Conservation (phyloP, 2,329 filamentous ascomycete species). For the Eutypa lata region DNA sequence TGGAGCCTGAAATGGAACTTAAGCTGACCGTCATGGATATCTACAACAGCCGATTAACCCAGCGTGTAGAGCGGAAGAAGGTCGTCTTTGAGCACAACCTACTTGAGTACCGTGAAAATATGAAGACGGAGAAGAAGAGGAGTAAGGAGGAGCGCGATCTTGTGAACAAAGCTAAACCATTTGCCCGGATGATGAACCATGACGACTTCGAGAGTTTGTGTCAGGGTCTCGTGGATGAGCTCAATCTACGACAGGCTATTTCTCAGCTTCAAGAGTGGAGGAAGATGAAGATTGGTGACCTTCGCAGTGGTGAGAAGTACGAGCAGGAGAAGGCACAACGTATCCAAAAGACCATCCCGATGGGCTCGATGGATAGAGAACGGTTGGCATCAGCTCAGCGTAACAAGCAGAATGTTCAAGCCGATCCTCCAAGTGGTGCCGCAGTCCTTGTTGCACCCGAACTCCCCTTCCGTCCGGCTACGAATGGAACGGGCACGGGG, state of each 20-base stretch:
- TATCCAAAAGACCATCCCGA: slow-evolving; percentile 65
- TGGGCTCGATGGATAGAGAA: slow-evolving; percentile 82
- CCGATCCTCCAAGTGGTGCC: slow-evolving; percentile 71
- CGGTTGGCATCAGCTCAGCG: slow-evolving; percentile 69
- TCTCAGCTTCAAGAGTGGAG: slow-evolving; percentile 92
- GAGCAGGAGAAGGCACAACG: slow-evolving; percentile 82
- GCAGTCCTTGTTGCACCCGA: slow-evolving; percentile 77
- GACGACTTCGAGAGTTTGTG: slow-evolving; percentile 85
- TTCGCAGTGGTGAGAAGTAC: slow-evolving; percentile 86
- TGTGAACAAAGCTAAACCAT: slow-evolving; percentile 90
- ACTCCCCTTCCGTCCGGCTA: slow-evolving; percentile 58
- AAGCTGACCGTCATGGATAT: slow-evolving; percentile 99
- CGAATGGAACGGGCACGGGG: slow-evolving; percentile 23
- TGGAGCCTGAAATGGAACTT: slow-evolving; percentile 94
- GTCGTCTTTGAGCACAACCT: slow-evolving; percentile 94
- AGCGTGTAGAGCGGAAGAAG: slow-evolving; percentile 90
- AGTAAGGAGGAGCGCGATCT: slow-evolving; percentile 94
- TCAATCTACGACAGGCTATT: slow-evolving; percentile 88
- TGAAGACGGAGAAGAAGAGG: slow-evolving; percentile 84
- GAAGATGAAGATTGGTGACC: slow-evolving; percentile 74
- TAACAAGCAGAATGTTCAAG: slow-evolving; percentile 62
- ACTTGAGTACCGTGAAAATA: slow-evolving; percentile 90
- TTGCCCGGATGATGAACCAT: slow-evolving; percentile 94
- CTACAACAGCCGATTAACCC: slow-evolving; percentile 88
- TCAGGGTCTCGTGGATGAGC: slow-evolving; percentile 82